phyloP scores from a whole-genome alignment of 2,329 filamentous ascomycete species.

The Hirsutella minnesotensis region DNA sequence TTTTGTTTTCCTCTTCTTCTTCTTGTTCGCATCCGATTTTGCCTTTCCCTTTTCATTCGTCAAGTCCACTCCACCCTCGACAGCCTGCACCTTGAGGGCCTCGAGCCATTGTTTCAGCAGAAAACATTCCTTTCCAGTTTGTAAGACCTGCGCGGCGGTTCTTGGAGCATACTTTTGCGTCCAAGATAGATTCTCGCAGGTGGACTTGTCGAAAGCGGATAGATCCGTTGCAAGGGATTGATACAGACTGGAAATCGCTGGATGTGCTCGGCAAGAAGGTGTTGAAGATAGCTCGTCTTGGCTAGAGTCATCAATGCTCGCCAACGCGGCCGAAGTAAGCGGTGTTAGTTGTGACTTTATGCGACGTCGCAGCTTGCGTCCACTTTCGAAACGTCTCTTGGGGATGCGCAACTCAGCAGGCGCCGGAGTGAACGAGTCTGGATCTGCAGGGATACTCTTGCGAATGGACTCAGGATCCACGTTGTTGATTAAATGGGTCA shows the following conservation, averaged over 20 bases:
- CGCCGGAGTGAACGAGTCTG: conserved; percentile 29
- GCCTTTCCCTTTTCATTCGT: conserved; percentile 14
- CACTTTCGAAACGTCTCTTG: conserved; percentile 44
- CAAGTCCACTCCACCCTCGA: conserved; percentile 47
- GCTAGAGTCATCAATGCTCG: conserved; percentile 11
- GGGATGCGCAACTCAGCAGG: conserved; percentile 42
- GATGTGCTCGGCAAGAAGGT: conserved; percentile 28
- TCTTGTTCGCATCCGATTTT: conserved; percentile 28
- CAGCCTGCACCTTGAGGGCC: conserved; percentile 61
- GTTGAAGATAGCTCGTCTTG: conserved; percentile 22
- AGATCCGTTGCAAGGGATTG: conserved; percentile 46
- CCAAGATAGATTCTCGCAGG: conserved; percentile 67
- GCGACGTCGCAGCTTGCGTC: conserved; percentile 36
- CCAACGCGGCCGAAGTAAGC: conserved; percentile 2
- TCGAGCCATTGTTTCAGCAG: conserved; percentile 74
- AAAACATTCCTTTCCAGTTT: conserved; percentile 55
- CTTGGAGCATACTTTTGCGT: conserved; percentile 72
- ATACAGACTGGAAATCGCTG: conserved; percentile 49
- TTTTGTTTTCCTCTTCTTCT: conserved; percentile 61
- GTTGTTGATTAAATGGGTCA: conserved; percentile 16
- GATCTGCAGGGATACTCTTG: conserved; percentile 15
- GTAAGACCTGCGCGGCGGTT: conserved; percentile 60
- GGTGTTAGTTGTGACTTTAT: conserved; percentile 34
- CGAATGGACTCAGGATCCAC: conserved; percentile 17
- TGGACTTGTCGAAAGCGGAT: conserved; percentile 70